These are phyloP conservation scores for Chloris gayana DNA, from an alignment of 176 grass and related monocot genomes.

Conservation along the genomic window DNA sequence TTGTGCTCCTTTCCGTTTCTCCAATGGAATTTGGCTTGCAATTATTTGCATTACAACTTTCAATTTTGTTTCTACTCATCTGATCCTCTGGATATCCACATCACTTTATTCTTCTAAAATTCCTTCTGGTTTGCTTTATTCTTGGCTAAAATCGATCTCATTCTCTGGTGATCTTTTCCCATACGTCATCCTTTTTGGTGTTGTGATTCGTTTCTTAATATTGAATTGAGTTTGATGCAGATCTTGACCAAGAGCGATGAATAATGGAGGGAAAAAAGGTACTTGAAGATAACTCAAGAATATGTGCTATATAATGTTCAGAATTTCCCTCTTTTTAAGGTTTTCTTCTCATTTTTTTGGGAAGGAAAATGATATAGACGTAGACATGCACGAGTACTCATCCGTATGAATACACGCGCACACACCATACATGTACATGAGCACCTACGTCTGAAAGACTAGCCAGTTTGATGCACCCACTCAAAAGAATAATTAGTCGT, in stretches of 20 bases:
- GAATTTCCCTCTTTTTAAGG: background rate
- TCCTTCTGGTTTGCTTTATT: slow-evolving; percentile 69
- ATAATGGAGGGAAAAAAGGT: background rate
- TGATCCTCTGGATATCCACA: slow-evolving; percentile 58
- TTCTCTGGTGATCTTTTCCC: slow-evolving; percentile 42
- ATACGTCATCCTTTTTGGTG: slow-evolving; percentile 20
- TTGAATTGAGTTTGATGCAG: background rate
- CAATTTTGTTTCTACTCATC: slow-evolving; percentile 19
- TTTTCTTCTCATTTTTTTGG: too few relatives aligned
- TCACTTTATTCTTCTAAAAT: slow-evolving; percentile 73
- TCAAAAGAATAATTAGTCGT: too few relatives aligned
- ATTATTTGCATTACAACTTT: slow-evolving; percentile 42
- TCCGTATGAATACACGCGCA: too few relatives aligned
- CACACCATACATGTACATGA: too few relatives aligned
- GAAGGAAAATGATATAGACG: too few relatives aligned
- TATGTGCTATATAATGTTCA: background rate
- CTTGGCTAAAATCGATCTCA: slow-evolving; percentile 52
- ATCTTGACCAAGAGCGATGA: background rate
- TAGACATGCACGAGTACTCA: too few relatives aligned
- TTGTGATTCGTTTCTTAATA: slow-evolving; percentile 5
- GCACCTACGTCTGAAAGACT: too few relatives aligned
- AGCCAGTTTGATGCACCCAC: too few relatives aligned
- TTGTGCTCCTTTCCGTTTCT: slow-evolving; percentile 16
- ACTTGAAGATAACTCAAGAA: background rate
- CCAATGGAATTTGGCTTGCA: slow-evolving; percentile 22